Evolutionary conservation across 192 early-diverging fungal species (phyloP).

Genomic region (Rhizoclosmatium globosum): DNA sequence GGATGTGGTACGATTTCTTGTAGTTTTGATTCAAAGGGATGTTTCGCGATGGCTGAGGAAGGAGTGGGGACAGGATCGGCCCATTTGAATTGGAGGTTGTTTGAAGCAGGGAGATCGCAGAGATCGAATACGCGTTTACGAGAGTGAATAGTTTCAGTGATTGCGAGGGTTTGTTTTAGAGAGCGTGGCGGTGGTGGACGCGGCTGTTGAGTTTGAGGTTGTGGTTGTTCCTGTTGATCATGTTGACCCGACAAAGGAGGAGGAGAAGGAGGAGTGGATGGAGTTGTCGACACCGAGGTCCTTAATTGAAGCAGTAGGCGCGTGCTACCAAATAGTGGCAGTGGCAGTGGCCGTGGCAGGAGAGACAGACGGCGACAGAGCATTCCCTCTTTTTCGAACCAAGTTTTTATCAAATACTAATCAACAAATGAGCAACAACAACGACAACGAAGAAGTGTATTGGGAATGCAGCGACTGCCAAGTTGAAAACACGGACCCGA

Average conservation of each 20-base stretch:
- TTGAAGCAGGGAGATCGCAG: background rate
- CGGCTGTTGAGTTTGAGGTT: background rate
- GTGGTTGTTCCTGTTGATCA: background rate
- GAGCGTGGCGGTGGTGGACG: background rate
- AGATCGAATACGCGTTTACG: conserved; percentile 8
- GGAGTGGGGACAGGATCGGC: background rate
- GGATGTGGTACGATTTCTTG: conserved; percentile 9
- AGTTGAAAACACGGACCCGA: conserved; percentile 27
- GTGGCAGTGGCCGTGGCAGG: too few species aligned
- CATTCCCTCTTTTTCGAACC: too few species aligned
- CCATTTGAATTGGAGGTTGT: conserved; percentile 17
- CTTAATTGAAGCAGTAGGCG: too few species aligned
- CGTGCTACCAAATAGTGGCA: too few species aligned
- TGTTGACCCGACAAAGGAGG: too few species aligned
- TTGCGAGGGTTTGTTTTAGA: background rate
- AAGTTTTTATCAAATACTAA: too few species aligned
- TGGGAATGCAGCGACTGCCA: conserved; percentile 33
- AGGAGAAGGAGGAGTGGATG: too few species aligned
- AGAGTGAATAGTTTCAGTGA: conserved; percentile 24
- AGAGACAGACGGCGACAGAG: too few species aligned
- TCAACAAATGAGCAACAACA: background rate
- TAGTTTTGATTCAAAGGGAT: background rate
- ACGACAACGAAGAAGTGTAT: conserved; percentile 14
- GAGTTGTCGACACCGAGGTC: too few species aligned
- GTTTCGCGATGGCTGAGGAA: background rate